Evolutionary conservation across 495 filamentous ascomycete genomes (phyloP), one percentile per base, ranked within the genome.

Genomic region (Penicillium steckii): DNA sequence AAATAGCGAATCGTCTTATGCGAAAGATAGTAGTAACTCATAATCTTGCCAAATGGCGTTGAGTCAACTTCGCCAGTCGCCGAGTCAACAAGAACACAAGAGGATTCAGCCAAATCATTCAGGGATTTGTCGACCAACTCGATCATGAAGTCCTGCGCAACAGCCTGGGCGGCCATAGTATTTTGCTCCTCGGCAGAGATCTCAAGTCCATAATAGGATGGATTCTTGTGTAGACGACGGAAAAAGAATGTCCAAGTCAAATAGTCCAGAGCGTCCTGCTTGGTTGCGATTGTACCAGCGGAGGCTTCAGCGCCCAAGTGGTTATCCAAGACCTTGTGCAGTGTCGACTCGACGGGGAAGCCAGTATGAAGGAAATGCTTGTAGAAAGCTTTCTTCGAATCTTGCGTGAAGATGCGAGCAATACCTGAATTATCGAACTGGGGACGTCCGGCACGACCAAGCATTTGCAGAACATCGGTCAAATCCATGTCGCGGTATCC

Each of bases 181-280:
- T 91, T 95, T 65, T 97, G 92, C 53, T 97, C 93, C 56, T 97
- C 91, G 0, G 88, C 85, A 3, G 88, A 89, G 40, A 99, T 96
- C 57, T 97, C 88, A 3, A 99, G 84, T 0, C 95, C 94, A 59
- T 99, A 99, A 72, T 95, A 99, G 0, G 91, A 95, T 10, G 94
- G 94, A 56, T 99, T 99, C 75, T 99, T 99, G 75, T 97, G 94
- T 18, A 99, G 72, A 8, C 94, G 80, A 0, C 94, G 86, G 80
- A 97, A 99, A 78, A 99, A 97, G 77, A 99, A 99, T 17, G 94
- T 99, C 94, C 94, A 99, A 0, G 95, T 97, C 29, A 99, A 72
- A 64, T 99, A 99, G 65, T 99, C 95, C 6, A 99, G 80, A 3
- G 95, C 93, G 70, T 99, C 94, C 65, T 99, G 95, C 66, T 97